phyloP scores from a whole-genome alignment of 1,139 yeast species.

The Entelexis sorbosivorans region DNA sequence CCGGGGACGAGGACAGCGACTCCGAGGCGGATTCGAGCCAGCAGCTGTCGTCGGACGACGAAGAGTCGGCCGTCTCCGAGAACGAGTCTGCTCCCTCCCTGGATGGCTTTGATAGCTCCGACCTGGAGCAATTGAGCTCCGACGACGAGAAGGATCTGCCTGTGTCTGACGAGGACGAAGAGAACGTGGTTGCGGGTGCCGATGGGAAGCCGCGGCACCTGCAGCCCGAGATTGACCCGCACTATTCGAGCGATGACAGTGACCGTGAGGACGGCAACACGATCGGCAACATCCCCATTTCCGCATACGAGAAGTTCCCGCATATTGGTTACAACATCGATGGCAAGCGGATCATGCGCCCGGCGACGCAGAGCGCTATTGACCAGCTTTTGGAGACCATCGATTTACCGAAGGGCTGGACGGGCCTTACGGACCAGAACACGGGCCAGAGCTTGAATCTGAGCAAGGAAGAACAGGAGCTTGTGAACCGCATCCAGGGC shows the following conservation, averaged over 20 bases:
- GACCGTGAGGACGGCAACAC: constrained; percentile 79
- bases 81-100: constrained; percentile 15
- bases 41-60: constrained; percentile 1
- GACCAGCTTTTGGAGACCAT: constrained; percentile 80
- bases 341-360: constrained; percentile 97
- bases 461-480: constrained; percentile 79
- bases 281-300: constrained; percentile 81
- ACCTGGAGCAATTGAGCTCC: constrained; percentile 17
- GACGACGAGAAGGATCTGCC: constrained; percentile 15
- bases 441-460: constrained; percentile 83
- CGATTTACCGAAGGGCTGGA: constrained; percentile 97
- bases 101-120: constrained; percentile 22
- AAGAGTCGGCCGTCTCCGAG: constrained; percentile 6
- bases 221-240: constrained; percentile 84
- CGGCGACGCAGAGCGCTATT: constrained; percentile 91
- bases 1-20: constrained; percentile 10
- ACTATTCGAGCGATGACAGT: constrained; percentile 85
- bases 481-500: constrained; percentile 73
- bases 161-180: constrained; percentile 11
- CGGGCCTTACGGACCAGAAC: constrained; percentile 82
- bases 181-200: constrained; percentile 36
- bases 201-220: constrained; percentile 71
- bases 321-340: constrained; percentile 95
- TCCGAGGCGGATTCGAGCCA: not conserved
- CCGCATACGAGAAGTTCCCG: constrained; percentile 94